phyloP scores from a whole-genome alignment of 1,139 yeast species.

The Waltiozyma solani region DNA sequence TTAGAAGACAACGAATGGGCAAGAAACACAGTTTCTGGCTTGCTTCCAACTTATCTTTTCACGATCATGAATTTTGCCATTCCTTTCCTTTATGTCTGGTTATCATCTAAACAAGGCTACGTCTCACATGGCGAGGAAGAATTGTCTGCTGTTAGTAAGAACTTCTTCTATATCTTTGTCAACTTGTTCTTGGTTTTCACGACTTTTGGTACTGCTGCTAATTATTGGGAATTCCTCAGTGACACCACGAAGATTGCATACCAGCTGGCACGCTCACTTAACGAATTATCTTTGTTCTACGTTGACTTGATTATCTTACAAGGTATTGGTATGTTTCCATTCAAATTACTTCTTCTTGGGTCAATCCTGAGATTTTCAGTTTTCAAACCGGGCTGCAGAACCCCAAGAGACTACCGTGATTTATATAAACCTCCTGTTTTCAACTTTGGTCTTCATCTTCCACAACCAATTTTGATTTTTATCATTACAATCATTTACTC shows the following conservation, averaged over 20 bases:
- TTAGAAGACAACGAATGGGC: conserved; percentile 57
- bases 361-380: conserved; percentile 53
- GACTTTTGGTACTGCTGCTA: conserved; percentile 71
- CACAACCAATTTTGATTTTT: conserved; percentile 54
- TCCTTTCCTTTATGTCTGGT: conserved; percentile 60
- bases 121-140: conserved; percentile 72
- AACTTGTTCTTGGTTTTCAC: conserved; percentile 72
- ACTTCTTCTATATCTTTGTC: conserved; percentile 70
- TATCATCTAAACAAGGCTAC: conserved; percentile 62
- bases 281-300: conserved; percentile 60
- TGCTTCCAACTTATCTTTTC: conserved; percentile 67
- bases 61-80: conserved; percentile 56
- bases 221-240: conserved; percentile 65
- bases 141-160: conserved; percentile 62
- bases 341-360: conserved; percentile 54
- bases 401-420: conserved; percentile 48
- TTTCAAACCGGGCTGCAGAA: conserved; percentile 35
- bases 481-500: conserved; percentile 54
- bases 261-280: conserved; percentile 61
- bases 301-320: conserved; percentile 67
- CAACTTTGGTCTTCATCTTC: conserved; percentile 54
- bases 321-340: conserved; percentile 74
- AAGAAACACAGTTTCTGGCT: conserved; percentile 61
- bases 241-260: conserved; percentile 70
- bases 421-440: conserved; percentile 50